Base-by-base conservation (phyloP, 495 filamentous ascomycete genomes). In the Corynascus novoguineensis region DNA sequence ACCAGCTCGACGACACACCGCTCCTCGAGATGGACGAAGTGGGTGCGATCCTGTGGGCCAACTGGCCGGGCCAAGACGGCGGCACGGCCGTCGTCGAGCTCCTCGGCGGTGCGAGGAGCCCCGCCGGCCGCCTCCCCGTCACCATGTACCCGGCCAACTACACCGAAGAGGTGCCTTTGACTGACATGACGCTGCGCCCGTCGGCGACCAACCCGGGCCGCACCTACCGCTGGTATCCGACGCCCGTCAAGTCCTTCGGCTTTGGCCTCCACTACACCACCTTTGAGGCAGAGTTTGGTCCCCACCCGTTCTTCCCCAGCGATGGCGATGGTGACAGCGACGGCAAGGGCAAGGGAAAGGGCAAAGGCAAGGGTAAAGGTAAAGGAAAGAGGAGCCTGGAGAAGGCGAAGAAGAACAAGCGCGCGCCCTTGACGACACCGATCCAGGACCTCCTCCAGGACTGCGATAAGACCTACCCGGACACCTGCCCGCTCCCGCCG, bases 121-220 rank as follows among this genome's bases (percentile, higher is more conserved):
- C 82, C 0, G 82, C 80, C 11, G 85, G 79, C 17, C 80, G 84
- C 31, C 71, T 87, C 1, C 83, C 84, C 2, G 83, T 85, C 35
- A 86, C 81, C 11, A 68, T 73, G 59, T 80, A 80, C 48, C 75
- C 75, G 3, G 58, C 64, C 2, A 67, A 66, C 50, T 80, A 75
- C 60, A 70, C 70, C 32, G 55, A 66, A 15, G 61, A 66, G 21
- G 67, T 73, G 9, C 64, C 62, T 21, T 70, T 75, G 67, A 73
- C 72, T 6, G 59, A 76, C 28, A 78, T 78, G 76, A 66, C 60
- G 25, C 60, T 78, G 19, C 69, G 71, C 7, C 71, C 76, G 0
- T 34, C 52, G 21, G 10, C 6, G 56, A 57, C 31, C 37, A 44
- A 9, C 35, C 61, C 60, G 9, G 66, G 68, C 41, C 56, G 76